Evolutionary conservation across 2,329 filamentous ascomycete genomes (phyloP), one percentile per base, ranked within the genome.

Genomic region (Alternaria tenuissima): DNA sequence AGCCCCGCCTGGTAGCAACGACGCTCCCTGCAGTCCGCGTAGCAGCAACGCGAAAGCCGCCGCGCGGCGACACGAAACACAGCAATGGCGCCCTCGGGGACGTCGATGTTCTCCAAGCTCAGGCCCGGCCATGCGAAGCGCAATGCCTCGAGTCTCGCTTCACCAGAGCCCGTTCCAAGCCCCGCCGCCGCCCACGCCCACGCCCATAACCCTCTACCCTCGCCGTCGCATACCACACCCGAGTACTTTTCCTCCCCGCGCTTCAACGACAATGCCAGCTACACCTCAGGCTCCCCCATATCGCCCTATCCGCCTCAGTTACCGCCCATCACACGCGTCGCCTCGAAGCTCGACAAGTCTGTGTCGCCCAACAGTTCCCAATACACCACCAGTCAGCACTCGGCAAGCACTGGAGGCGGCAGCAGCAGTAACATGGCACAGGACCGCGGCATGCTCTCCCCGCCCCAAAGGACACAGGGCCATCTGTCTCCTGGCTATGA

Each of bases 91-190:
- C 77, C 77, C 65, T 78, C 76, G 44, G 76, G 71, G 64, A 78
- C 76, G 51, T 76, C 70, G 63, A 75, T 80, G 72, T 79, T 80
- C 58, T 77, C 77, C 55, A 78, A 79, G 64, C 73, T 79, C 20
- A 68, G 78, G 52, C 75, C 76, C 14, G 73, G 73, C 59, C 76
- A 79, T 60, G 74, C 75, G 61, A 78, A 75, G 69, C 77, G 78
- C 66, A 75, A 75, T 72, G 71, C 70, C 64, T 76, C 78, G 57
- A 75, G 56, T 44, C 67, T 76, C 42, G 70, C 70, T 42, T 75
- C 75, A 12, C 76, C 77, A 42, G 75, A 78, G 41, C 71, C 75
- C 46, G 59, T 68, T 42, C 28, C 65, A 52, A 72, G 69, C 51
- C 70, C 74, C 48, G 46, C 70, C 49, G 70, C 74, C 38, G 64